A percentile compares a stretch with the other conserved stretches of the same genome.
Conservation (phyloP, 2,329 filamentous ascomycete genomes). For the Fusarium armeniacum region DNA sequence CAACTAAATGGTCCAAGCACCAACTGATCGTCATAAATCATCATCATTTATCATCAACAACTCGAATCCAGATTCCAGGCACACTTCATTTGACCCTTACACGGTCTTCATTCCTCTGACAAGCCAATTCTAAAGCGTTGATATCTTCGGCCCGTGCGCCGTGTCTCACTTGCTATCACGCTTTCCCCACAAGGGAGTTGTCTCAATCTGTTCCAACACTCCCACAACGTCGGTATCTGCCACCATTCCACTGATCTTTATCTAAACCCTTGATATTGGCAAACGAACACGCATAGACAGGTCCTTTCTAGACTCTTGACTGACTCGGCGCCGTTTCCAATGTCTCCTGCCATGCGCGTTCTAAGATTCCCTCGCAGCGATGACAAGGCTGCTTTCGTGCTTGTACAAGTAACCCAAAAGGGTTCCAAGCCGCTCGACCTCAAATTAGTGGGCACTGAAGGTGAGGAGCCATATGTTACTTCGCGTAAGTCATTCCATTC, state of each 20-base stretch:
- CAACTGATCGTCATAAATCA: slow-evolving; percentile 28
- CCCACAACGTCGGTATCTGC: slow-evolving; percentile 31
- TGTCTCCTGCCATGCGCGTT: slow-evolving; percentile 55
- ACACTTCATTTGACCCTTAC: slow-evolving; percentile 7
- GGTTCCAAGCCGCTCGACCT: slow-evolving; percentile 71
- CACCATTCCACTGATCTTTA: slow-evolving; percentile 33
- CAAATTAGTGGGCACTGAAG: slow-evolving; percentile 77
- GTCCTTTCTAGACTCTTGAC: slow-evolving; percentile 14
- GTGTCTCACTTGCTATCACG: slow-evolving; percentile 30
- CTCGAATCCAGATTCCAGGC: slow-evolving; percentile 3
- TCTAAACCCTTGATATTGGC: slow-evolving; percentile 27
- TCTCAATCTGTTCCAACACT: slow-evolving; percentile 28
- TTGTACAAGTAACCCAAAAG: slow-evolving; percentile 70
- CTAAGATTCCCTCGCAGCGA: slow-evolving; percentile 72
- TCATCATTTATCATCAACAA: neutral
- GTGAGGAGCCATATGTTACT: slow-evolving; percentile 69
- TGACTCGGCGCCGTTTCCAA: slow-evolving; percentile 25
- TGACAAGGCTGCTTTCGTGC: slow-evolving; percentile 66
- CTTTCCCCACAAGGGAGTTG: slow-evolving; percentile 17
- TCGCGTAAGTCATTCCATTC: slow-evolving; percentile 64
- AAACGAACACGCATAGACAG: neutral
- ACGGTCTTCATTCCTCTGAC: slow-evolving; percentile 37
- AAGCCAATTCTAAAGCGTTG: slow-evolving; percentile 21
- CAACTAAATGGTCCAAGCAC: slow-evolving; percentile 39
- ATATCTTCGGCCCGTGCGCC: slow-evolving; percentile 44